Percentiles rank a stretch among this genome's conserved stretches.
These are phyloP conservation scores for Colletotrichum melonis DNA, from an alignment of 2,329 filamentous ascomycete species.

Conservation along the genomic window DNA sequence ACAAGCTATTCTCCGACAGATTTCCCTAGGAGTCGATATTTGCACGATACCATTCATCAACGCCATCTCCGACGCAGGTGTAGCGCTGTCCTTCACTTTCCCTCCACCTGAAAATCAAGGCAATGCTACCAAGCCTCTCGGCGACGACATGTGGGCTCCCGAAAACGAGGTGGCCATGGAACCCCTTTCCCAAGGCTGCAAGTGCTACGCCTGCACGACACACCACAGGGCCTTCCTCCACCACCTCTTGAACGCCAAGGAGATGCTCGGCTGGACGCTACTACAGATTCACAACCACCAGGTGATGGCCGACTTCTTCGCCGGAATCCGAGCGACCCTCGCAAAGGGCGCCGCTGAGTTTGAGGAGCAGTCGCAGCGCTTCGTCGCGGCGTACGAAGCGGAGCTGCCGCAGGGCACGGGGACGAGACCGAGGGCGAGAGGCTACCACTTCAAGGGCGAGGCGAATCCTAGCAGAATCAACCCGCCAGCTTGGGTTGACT, in stretches of 20 bases:
- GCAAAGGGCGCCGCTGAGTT: conserved; percentile 68
- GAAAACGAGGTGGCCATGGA: conserved; percentile 70
- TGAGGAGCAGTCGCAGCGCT: conserved; percentile 57
- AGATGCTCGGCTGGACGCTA: conserved; percentile 96
- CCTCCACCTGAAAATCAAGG: conserved; percentile 52
- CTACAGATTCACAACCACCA: conserved; percentile 93
- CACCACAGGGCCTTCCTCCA: conserved; percentile 91
- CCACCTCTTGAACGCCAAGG: conserved; percentile 88
- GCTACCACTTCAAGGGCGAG: conserved; percentile 83
- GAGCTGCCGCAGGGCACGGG: conserved; percentile 81
- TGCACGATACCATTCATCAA: conserved; percentile 82
- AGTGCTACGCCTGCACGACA: conserved; percentile 84
- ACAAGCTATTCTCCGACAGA: conserved; percentile 80
- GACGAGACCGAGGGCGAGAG: conserved; percentile 80
- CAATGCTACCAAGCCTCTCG: conserved; percentile 63
- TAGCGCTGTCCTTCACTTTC: conserved; percentile 85
- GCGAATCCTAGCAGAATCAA: conserved; percentile 76
- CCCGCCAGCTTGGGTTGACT: conserved; percentile 72
- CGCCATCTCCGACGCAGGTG: conserved; percentile 81
- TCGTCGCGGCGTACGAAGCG: conserved; percentile 70
- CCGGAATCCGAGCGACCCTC: conserved; percentile 74
- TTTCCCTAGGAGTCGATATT: conserved; percentile 83
- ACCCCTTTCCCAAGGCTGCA: conserved; percentile 73
- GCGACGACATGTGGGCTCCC: conserved; percentile 80
- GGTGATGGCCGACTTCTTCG: conserved; percentile 79